Base-by-base conservation (phyloP, 176 grass and related monocot species). In the Tuctoria greenei region DNA sequence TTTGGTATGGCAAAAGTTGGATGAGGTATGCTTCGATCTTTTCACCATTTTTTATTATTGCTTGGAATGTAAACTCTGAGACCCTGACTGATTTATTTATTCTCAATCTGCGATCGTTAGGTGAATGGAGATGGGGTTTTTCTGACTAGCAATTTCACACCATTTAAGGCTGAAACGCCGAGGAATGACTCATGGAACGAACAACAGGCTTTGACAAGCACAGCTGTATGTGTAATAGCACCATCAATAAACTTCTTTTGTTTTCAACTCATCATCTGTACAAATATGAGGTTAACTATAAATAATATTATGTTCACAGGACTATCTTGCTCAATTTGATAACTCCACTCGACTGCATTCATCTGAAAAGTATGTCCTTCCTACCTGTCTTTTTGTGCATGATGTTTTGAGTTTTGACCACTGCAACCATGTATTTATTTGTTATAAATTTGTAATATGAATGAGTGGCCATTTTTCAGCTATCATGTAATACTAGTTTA, bases 1-100 rank as follows among this genome's bases (percentile, higher is more conserved):
- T 87, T 92, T 99, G 82, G 96, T 99, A 17, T 99, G 96, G 96
- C 85, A 99, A 82, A 99, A 85, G 67, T 84, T 99, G 63, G 93
- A 99, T 82, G 92, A 99, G 92, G 96, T 99, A 92, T 84, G 67
- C 25, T 52, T 66, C 38, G 16, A 13, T 55, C 21, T 37, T 35
- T 82, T 7, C 25, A 8, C 20, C 23, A 64, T 12, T 61, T n/a
- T 55, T 58, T 73, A 10, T 64, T 52, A 27, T 69, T 54, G 3
- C 39, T 80, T 79, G 31, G 49, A 63, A 39, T 64, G 38, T 31
- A 65, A 58, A 4, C 46, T 16, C 27, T 37, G 55, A 65, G 49
- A 4, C 46, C 10, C 27, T 37, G 55, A 28, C 45, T 82, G 16
- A 66, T 74, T 72, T 73, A 16, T 87, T 89, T 34, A 10, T 82